These are phyloP conservation scores for Silybum marianum DNA, from an alignment of 129 eudicot genomes.

Conservation along the genomic window DNA sequence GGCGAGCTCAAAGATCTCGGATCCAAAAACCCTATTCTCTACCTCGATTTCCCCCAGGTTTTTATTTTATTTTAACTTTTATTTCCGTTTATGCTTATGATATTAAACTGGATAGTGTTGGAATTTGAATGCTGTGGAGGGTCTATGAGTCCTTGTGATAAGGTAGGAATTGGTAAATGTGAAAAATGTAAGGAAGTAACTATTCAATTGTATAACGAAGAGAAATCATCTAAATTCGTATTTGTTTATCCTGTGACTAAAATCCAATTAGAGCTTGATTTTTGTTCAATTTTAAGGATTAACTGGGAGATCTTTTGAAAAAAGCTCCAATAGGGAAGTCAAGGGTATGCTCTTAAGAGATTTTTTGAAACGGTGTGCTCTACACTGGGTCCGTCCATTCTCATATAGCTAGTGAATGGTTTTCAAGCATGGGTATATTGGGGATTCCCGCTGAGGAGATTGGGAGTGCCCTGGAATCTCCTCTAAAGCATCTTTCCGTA, in stretches of 20 bases:
- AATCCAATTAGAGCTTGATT: not conserved
- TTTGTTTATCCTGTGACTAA: not conserved
- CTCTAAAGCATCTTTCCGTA: too few relatives aligned
- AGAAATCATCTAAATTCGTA: not conserved
- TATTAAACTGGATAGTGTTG: not conserved
- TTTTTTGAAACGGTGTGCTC: too few relatives aligned
- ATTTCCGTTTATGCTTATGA: not conserved
- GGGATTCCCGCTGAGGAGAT: too few relatives aligned
- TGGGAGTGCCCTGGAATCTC: too few relatives aligned
- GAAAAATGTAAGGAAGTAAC: not conserved
- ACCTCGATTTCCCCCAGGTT: constrained; percentile 87
- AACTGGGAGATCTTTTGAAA: not conserved
- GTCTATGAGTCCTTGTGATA: not conserved
- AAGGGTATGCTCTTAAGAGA: constrained; percentile 9
- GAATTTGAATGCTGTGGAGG: constrained; percentile 2
- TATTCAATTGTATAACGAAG: not conserved
- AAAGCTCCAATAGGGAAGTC: not conserved
- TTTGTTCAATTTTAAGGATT: constrained; percentile 1
- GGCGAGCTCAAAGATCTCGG: constrained; percentile 87
- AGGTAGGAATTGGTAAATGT: not conserved
- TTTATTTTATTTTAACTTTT: not conserved
- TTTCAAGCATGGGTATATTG: too few relatives aligned
- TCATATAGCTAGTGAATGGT: too few relatives aligned
- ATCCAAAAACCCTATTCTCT: constrained; percentile 76
- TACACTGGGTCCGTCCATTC: too few relatives aligned